Evolutionary conservation across 2,329 filamentous ascomycete species (phyloP).

Genomic region (Aschersonia sp.): DNA sequence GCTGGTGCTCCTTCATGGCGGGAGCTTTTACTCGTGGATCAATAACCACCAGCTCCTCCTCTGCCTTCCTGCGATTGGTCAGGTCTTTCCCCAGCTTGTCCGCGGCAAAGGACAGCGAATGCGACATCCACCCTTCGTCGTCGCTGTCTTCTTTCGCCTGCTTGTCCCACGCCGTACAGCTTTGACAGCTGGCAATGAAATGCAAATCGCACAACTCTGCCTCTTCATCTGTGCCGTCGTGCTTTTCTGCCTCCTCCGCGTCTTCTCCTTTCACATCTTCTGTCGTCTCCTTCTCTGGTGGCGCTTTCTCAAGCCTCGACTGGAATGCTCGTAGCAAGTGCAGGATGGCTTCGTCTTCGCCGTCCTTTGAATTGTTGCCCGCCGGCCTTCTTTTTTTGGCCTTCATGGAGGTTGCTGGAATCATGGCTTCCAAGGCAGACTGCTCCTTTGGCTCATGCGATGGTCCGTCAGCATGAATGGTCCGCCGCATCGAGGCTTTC

Average conservation of each 20-base stretch:
- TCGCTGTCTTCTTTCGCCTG: slow-evolving; percentile 43
- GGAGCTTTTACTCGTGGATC: slow-evolving; percentile 75
- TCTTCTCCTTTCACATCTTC: slow-evolving; percentile 17
- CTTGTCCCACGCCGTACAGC: slow-evolving; percentile 73
- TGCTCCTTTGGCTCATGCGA: slow-evolving; percentile 42
- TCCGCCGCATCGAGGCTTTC: slow-evolving; percentile 69
- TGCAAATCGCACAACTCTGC: slow-evolving; percentile 77
- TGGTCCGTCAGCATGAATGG: slow-evolving; percentile 29
- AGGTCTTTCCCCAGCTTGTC: slow-evolving; percentile 86
- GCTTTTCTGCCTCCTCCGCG: slow-evolving; percentile 9
- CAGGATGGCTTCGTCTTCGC: slow-evolving; percentile 49
- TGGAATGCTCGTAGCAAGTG: slow-evolving; percentile 68
- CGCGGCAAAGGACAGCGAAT: slow-evolving; percentile 72
- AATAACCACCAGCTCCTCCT: slow-evolving; percentile 84
- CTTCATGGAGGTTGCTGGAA: slow-evolving; percentile 54
- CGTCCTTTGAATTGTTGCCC: slow-evolving; percentile 32
- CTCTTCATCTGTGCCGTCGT: slow-evolving; percentile 41
- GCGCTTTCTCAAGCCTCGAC: slow-evolving; percentile 50
- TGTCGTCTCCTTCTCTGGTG: slow-evolving; percentile 24
- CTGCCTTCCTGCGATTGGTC: slow-evolving; percentile 78
- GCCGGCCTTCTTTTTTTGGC: slow-evolving; percentile 56
- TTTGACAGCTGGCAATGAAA: slow-evolving; percentile 91
- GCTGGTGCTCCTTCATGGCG: slow-evolving; percentile 53
- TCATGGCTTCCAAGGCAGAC: slow-evolving; percentile 57
- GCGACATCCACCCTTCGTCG: slow-evolving; percentile 69